A percentile compares a stretch with the other conserved stretches of the same genome.
These are phyloP conservation scores for Cryptosporidium xiaoi DNA, from an alignment of 169 alveolate species.

Conservation along the genomic window DNA sequence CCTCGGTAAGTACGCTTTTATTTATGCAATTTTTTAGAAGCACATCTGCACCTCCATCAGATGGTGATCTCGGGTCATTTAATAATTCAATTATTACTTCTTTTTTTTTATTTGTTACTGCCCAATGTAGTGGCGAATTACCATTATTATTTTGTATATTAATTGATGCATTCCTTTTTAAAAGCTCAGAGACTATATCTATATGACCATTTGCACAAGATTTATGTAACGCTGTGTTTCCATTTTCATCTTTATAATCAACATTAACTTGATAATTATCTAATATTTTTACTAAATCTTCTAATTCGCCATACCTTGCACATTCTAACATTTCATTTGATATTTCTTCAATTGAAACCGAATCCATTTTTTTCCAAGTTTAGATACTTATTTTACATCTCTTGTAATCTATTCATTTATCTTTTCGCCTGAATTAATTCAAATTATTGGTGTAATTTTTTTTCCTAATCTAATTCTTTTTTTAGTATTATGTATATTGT, in stretches of 20 bases:
- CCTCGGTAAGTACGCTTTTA: slow-evolving; percentile 58
- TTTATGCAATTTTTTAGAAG: slow-evolving; percentile 26
- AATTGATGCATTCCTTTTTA: slow-evolving; percentile 25
- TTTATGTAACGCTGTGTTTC: slow-evolving; percentile 64
- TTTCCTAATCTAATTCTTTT: no score
- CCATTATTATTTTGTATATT: slow-evolving; percentile 58
- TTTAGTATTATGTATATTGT: no score
- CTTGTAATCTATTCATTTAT: no score
- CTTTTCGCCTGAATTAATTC: no score
- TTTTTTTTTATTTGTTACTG: slow-evolving; percentile 51
- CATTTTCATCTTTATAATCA: slow-evolving; percentile 52
- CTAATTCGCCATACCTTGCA: slow-evolving; percentile 73
- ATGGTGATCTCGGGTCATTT: slow-evolving; percentile 7
- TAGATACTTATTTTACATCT: no score
- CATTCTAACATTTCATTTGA: slow-evolving; percentile 66
- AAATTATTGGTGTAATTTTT: no score
- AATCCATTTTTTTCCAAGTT: background rate
- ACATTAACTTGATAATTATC: slow-evolving; percentile 25
- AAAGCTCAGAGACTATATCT: slow-evolving; percentile 45
- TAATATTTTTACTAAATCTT: slow-evolving; percentile 25
- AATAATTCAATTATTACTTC: slow-evolving; percentile 17
- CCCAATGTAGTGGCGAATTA: slow-evolving; percentile 68
- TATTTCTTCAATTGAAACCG: slow-evolving; percentile 29
- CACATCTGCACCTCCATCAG: slow-evolving; percentile 67
- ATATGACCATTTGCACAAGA: slow-evolving; percentile 66